Conservation (phyloP, 345 rosid genomes). For the Citrus sinensis region DNA sequence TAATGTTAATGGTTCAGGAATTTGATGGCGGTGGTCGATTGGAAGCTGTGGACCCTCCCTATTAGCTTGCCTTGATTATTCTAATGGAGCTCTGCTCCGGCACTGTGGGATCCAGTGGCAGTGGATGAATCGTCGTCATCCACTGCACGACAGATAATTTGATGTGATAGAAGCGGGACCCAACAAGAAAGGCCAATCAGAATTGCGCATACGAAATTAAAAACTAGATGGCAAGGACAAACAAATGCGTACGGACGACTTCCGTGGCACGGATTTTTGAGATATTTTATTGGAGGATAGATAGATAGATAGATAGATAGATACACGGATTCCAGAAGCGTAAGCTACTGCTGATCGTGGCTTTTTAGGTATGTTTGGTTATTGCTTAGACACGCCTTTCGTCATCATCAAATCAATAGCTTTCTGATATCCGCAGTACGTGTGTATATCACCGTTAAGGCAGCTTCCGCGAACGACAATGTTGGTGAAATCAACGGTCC, state of each 20-base stretch:
- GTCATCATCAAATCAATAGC: not conserved
- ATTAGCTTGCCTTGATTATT: too few species aligned
- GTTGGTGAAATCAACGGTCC: not conserved
- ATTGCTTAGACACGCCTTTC: not conserved
- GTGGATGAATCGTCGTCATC: conserved; percentile 4
- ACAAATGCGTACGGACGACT: not conserved
- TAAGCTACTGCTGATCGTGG: not conserved
- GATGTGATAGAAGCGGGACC: not conserved
- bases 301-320: too few species aligned
- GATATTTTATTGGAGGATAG: not conserved
- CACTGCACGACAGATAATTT: not conserved
- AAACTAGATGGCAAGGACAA: not conserved
- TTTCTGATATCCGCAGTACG: not conserved
- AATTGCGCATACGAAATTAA: not conserved
- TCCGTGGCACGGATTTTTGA: conserved; percentile 9
- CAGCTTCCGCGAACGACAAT: not conserved
- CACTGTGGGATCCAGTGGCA: not conserved
- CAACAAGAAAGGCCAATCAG: not conserved
- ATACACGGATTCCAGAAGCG: not conserved
- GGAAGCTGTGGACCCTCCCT: too few species aligned
- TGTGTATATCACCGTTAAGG: not conserved
- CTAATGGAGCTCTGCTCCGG: not conserved
- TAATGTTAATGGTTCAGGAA: too few species aligned
- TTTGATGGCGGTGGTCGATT: too few species aligned
- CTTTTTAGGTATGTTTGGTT: not conserved